Conservation (phyloP, 2,329 filamentous ascomycete species). For the Fonsecaea pedrosoi region DNA sequence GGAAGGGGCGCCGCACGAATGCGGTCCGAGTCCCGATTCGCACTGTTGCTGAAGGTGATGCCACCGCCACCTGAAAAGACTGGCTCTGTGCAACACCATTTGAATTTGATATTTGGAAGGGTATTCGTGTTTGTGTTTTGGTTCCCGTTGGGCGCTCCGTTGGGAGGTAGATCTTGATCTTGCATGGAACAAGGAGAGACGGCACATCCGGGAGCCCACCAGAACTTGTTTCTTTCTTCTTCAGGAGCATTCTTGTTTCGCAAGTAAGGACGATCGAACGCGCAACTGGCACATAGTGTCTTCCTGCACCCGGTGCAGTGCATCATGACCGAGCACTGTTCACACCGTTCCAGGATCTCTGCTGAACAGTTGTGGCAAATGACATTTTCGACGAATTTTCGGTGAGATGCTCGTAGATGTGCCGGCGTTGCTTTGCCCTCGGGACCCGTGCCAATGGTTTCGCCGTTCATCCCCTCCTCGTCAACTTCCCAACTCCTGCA, state of each 20-base stretch:
- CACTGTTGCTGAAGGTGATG: conserved; percentile 61
- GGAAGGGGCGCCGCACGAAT: conserved; percentile 64
- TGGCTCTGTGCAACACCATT: conserved; percentile 67
- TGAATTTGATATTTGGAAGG: conserved; percentile 61
- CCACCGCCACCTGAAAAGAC: conserved; percentile 66
- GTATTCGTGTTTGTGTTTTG: conserved; percentile 45
- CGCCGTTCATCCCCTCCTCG: conserved; percentile 62
- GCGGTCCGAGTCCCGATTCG: conserved; percentile 60
- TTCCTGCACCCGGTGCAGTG: conserved; percentile 67
- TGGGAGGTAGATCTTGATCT: conserved; percentile 48
- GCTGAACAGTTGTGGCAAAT: conserved; percentile 63
- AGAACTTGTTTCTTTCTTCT: conserved; percentile 51
- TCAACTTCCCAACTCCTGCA: conserved; percentile 61
- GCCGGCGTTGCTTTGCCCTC: conserved; percentile 61
- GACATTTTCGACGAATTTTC: conserved; percentile 59
- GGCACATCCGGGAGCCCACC: conserved; percentile 65
- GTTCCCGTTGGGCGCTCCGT: conserved; percentile 34
- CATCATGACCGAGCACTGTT: conserved; percentile 67
- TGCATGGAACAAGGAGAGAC: conserved; percentile 66
- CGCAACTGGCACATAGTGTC: conserved; percentile 66
- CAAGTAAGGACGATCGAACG: conserved; percentile 61
- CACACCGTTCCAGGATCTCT: conserved; percentile 62
- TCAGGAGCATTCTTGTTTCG: conserved; percentile 46
- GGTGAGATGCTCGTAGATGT: conserved; percentile 62
- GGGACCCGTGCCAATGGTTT: conserved; percentile 58